Conservation (phyloP, 225 moss, liverwort and hornwort species). For the Pseudoscleropodium purum region DNA sequence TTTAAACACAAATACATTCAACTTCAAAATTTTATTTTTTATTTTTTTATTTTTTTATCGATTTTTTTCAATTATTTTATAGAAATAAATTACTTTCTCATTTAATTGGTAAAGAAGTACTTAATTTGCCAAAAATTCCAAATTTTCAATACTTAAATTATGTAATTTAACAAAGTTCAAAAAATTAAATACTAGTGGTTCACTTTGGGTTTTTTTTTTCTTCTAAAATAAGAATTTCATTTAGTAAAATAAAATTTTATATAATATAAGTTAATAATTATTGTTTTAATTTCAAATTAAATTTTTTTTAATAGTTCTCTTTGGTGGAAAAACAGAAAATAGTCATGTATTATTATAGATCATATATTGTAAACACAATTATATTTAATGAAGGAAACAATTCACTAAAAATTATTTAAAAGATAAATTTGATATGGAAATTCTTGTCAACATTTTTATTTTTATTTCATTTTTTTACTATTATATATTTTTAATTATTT, state of each 20-base stretch:
- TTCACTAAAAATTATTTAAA: too few species aligned
- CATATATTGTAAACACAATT: not conserved
- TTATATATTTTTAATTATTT: not conserved
- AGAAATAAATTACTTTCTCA: accelerated
- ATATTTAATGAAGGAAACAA: not conserved
- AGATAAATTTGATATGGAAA: not conserved
- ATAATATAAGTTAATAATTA: too few species aligned
- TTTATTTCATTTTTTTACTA: not conserved
- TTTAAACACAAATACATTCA: not conserved
- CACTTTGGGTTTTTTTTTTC: not conserved
- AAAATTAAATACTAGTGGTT: too few species aligned
- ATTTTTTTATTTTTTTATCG: too few species aligned
- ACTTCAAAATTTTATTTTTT: too few species aligned
- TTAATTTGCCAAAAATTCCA: not conserved
- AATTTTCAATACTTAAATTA: too few species aligned
- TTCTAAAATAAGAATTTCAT: not conserved
- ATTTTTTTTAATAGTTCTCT: accelerated
- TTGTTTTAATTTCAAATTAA: too few species aligned
- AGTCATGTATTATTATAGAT: accelerated
- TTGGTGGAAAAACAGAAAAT: not conserved
- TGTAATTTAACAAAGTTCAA: accelerated
- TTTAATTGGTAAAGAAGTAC: accelerated
- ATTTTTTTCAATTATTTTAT: not conserved
- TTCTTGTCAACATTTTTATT: not conserved
- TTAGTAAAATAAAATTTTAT: not conserved